Percentiles rank a stretch among this genome's conserved stretches.
Evolutionary conservation across 1,284 basidiomycete genomes (phyloP).

Genomic region (Apiotrichum laibachii): DNA sequence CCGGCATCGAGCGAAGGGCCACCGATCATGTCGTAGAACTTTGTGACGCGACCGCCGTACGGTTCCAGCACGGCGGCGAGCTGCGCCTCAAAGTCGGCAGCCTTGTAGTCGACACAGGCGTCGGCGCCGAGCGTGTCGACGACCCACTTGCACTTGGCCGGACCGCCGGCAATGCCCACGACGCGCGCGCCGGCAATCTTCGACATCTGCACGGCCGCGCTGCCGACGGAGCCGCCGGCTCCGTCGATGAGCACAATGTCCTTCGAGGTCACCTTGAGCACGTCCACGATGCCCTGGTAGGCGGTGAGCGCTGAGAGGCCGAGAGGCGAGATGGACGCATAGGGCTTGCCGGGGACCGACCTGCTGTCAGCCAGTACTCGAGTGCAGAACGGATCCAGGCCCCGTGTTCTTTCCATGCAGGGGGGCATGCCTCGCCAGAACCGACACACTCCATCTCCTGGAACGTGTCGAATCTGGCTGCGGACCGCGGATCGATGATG

Average conservation of each 20-base stretch:
- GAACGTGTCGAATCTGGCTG: too few relatives aligned
- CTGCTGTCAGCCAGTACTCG: not conserved
- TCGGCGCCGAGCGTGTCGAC: slow-evolving; percentile 49
- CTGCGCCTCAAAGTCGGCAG: too few relatives aligned
- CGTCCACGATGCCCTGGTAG: slow-evolving; percentile 34
- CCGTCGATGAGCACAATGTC: slow-evolving; percentile 42
- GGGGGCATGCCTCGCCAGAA: too few relatives aligned
- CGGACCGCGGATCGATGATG: too few relatives aligned
- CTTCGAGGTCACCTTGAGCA: slow-evolving; percentile 32
- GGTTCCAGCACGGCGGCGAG: too few relatives aligned
- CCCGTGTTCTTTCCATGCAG: too few relatives aligned
- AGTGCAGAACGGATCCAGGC: too few relatives aligned
- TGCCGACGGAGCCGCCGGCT: slow-evolving; percentile 29
- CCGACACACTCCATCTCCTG: not conserved
- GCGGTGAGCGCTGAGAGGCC: slow-evolving; percentile 24
- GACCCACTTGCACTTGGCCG: slow-evolving; percentile 47
- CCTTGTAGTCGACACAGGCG: slow-evolving; percentile 18
- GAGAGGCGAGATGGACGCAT: slow-evolving; percentile 18
- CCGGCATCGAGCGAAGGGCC: slow-evolving; percentile 21
- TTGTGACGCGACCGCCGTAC: too few relatives aligned
- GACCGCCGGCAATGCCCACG: slow-evolving; percentile 52
- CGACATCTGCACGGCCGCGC: slow-evolving; percentile 29
- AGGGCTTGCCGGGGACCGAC: slow-evolving; percentile 1
- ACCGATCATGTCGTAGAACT: too few relatives aligned
- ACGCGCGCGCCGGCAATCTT: slow-evolving; percentile 45